Evolutionary conservation across 2,329 filamentous ascomycete genomes (phyloP).

Genomic region (Rhytidhysteron rufulum): DNA sequence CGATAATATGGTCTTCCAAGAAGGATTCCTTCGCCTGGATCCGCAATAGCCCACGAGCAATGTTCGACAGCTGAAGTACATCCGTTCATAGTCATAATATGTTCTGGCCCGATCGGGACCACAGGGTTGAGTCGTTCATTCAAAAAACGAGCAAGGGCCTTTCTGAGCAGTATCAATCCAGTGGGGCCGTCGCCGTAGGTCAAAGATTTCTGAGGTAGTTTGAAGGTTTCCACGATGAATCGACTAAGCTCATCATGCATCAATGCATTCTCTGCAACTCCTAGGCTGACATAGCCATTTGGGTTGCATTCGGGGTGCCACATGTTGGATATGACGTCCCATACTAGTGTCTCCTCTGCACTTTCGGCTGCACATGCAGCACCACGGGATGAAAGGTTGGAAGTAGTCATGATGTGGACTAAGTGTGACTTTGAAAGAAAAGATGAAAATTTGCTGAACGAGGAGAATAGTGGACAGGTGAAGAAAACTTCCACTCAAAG

Average conservation of each 20-base stretch:
- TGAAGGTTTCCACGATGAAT: conserved; percentile 40
- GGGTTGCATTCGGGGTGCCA: conserved; percentile 43
- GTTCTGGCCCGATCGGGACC: conserved; percentile 24
- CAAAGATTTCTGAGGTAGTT: conserved; percentile 17
- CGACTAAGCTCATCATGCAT: conserved; percentile 47
- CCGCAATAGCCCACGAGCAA: conserved; percentile 37
- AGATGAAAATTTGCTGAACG: neutral
- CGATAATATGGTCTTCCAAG: conserved; percentile 48
- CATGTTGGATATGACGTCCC: conserved; percentile 41
- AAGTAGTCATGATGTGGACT: neutral
- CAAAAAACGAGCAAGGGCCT: conserved; percentile 35
- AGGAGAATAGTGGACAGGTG: neutral
- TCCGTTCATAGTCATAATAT: conserved; percentile 40
- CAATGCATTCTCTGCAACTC: conserved; percentile 51
- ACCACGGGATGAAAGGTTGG: neutral
- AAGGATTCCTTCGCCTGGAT: conserved; percentile 41
- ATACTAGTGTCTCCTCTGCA: neutral
- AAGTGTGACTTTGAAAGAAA: too few species aligned
- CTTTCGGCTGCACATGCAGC: neutral
- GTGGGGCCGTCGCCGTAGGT: conserved; percentile 43
- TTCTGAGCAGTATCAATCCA: conserved; percentile 33
- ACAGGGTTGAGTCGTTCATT: conserved; percentile 30
- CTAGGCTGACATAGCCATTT: conserved; percentile 48
- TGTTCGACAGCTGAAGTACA: conserved; percentile 43
- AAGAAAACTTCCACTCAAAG: too few species aligned